Evolutionary conservation across 2,329 filamentous ascomycete species (phyloP).

Genomic region (Penicillium sp.): DNA sequence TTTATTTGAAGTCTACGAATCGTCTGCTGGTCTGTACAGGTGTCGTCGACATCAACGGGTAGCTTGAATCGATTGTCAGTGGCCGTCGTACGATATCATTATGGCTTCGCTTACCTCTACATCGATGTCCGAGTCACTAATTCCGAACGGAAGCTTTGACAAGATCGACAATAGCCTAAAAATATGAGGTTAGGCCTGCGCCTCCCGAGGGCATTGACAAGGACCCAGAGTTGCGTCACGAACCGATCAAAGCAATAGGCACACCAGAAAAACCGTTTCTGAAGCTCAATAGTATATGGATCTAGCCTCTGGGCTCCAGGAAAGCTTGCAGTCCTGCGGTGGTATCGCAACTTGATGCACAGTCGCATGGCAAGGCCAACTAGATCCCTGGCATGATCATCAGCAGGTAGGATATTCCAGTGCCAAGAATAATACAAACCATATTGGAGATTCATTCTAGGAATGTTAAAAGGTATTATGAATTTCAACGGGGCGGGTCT

Average conservation of each 20-base stretch:
- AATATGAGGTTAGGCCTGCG: not conserved
- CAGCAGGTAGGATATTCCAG: not conserved
- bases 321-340: constrained; percentile 10
- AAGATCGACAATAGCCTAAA: constrained; percentile 12
- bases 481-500: not conserved
- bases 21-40: constrained; percentile 11
- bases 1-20: constrained; percentile 12
- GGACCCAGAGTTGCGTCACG: not conserved
- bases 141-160: constrained; percentile 19
- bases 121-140: constrained; percentile 20
- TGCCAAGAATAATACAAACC: constrained; percentile 4
- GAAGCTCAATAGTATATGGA: constrained; percentile 17
- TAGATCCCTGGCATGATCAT: constrained; percentile 12
- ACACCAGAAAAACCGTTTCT: constrained; percentile 23
- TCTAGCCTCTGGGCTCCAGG: not conserved
- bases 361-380: constrained; percentile 17
- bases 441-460: constrained; percentile 14
- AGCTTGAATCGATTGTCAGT: constrained; percentile 5
- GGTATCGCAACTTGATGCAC: constrained; percentile 18
- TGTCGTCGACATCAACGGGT: constrained; percentile 17
- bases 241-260: constrained; percentile 23
- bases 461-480: not conserved
- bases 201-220: no score
- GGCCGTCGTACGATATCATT: not conserved
- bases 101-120: constrained; percentile 6